Evolutionary conservation across 73 alveolate species (phyloP).

Genomic region (Paraurostyla sp.): DNA sequence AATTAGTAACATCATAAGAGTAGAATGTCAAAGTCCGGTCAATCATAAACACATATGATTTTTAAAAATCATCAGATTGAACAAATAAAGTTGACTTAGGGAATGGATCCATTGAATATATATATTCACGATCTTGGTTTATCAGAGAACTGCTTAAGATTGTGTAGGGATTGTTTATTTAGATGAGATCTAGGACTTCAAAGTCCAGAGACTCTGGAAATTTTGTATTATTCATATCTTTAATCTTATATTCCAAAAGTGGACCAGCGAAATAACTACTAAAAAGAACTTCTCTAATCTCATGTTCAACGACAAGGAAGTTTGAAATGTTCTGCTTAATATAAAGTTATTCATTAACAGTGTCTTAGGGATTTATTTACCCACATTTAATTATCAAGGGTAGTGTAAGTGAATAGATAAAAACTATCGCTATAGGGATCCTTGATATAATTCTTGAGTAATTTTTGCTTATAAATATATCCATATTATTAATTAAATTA

Average conservation of each 20-base stretch:
- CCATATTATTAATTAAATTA: no score
- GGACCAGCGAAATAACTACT: not conserved
- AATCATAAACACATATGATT: not conserved
- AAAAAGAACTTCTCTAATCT: not conserved
- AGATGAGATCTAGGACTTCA: not conserved
- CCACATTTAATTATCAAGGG: no score
- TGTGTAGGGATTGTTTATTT: not conserved
- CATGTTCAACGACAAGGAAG: not conserved
- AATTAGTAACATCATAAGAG: not conserved
- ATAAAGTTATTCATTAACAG: not conserved
- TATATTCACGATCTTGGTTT: no score
- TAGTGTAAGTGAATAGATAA: no score
- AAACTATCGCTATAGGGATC: no score
- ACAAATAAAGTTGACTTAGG: not conserved
- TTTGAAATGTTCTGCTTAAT: not conserved
- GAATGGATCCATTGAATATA: slow-evolving; percentile 14
- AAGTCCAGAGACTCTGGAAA: no score
- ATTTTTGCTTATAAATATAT: no score
- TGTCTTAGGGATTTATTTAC: no score
- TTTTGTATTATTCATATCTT: not conserved
- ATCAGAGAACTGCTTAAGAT: no score
- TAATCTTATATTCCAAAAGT: not conserved
- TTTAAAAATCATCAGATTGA: not conserved
- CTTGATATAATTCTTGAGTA: no score
- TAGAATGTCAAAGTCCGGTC: not conserved